Evolutionary conservation across 2,329 filamentous ascomycete genomes (phyloP), one percentile per base, ranked within the genome.

Genomic region (Aspergillus fischeri): DNA sequence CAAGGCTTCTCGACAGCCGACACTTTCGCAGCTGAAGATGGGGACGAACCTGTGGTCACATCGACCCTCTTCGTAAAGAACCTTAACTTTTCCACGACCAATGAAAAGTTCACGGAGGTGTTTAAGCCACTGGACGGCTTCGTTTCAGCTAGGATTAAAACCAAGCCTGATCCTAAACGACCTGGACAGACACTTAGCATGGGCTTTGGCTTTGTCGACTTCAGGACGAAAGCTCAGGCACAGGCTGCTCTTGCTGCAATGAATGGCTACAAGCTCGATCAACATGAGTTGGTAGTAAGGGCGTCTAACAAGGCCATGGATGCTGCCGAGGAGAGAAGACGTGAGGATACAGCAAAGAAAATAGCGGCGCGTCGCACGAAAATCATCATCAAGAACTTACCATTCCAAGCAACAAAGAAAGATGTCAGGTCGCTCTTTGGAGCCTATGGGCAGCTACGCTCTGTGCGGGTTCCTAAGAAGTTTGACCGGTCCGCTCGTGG

Each of bases 321-420:
- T 76, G 91, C 91, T 20, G 92, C 90, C 1, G 91, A 96, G 71
- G 90, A 96, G 75, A 85, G 90, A 63, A 86, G 89, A 62, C 88
- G 88, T 64, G 88, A 93, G 64, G 92, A 97, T 70, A 86, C 84
- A 63, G 86, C 88, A 52, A 95, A 92, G 81, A 95, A 93, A 75
- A 78, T 84, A 52, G 86, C 90, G 25, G 84, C 83, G 17, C 85
- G 87, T 70, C 84, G 86, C 64, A 97, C 92, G 50, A 97, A 97
- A 82, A 89, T 99, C 70, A 88, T 97, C 75, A 89, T 99, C 80
- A 99, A 97, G 81, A 99, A 99, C 79, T 79, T 99, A 75, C 93
- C 94, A 21, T 99, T 99, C 79, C 91, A 97, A 78, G 89, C 90
- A 51, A 89, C 87, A 54, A 97, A 96, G 80, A 94, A 95, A 75